Conservation (phyloP, 2,329 filamentous ascomycete genomes). For the Pestalotiopsis sp. region DNA sequence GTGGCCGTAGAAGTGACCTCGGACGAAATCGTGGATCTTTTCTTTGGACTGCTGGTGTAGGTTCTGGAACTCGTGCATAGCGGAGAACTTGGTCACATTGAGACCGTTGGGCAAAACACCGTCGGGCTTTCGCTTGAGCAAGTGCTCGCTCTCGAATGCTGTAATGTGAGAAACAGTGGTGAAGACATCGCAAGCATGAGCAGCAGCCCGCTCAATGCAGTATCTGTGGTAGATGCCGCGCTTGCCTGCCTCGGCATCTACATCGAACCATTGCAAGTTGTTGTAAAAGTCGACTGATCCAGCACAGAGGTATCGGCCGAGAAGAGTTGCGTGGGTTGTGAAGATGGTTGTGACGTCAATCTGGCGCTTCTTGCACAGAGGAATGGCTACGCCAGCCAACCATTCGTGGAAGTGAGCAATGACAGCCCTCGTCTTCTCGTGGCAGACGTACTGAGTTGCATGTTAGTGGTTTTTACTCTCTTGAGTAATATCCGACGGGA, state of each 20-base stretch:
- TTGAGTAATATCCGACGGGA: too few species aligned
- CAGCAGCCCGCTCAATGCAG: slow-evolving; percentile 93
- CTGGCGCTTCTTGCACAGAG: slow-evolving; percentile 87
- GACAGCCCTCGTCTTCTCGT: slow-evolving; percentile 88
- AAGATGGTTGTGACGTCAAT: slow-evolving; percentile 99
- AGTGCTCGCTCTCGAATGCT: slow-evolving; percentile 95
- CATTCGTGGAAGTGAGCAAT: slow-evolving; percentile 99
- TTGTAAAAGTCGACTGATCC: slow-evolving; percentile 99
- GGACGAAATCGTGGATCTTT: slow-evolving; percentile 97
- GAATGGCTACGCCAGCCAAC: slow-evolving; percentile 91
- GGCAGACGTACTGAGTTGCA: slow-evolving; percentile 75
- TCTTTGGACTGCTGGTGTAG: slow-evolving; percentile 95
- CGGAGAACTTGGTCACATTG: slow-evolving; percentile 98
- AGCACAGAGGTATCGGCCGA: slow-evolving; percentile 94
- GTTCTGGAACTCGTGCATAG: slow-evolving; percentile 98
- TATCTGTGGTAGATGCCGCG: slow-evolving; percentile 98
- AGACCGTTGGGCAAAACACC: slow-evolving; percentile 95
- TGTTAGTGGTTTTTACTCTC: neutral
- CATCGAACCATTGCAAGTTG: slow-evolving; percentile 95
- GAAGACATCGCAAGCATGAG: slow-evolving; percentile 93
- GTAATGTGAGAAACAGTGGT: slow-evolving; percentile 99
- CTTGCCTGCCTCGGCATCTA: slow-evolving; percentile 95
- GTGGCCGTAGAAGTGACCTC: slow-evolving; percentile 97
- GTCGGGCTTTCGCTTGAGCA: slow-evolving; percentile 96
- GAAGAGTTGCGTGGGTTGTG: slow-evolving; percentile 93